Percentiles rank a stretch among this genome's conserved stretches.
Conservation (phyloP, 345 rosid species). For the Rhizophora mangle region DNA sequence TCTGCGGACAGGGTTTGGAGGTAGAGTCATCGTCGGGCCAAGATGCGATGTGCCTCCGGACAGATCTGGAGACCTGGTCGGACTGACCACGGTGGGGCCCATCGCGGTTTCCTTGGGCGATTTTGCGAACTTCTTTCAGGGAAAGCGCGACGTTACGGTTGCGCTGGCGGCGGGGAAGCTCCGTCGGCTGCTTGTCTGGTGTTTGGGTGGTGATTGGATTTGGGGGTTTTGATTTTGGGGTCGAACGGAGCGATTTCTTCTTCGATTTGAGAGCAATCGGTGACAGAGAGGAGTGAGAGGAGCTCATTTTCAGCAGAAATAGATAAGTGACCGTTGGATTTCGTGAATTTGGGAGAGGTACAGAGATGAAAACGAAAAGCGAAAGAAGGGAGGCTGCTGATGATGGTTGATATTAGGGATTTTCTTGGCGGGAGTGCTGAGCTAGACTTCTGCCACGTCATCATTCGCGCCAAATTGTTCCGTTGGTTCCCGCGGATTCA, state of each 20-base stretch:
- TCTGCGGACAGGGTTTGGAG: background rate
- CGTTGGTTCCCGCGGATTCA: slow-evolving; percentile 58
- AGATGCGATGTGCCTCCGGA: slow-evolving; percentile 23
- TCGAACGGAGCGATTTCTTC: slow-evolving; percentile 6
- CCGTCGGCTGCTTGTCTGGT: slow-evolving; percentile 17
- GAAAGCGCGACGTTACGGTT: slow-evolving; percentile 26
- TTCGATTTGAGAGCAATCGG: slow-evolving; percentile 12
- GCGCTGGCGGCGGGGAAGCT: slow-evolving; percentile 18
- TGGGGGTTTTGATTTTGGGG: slow-evolving; percentile 15
- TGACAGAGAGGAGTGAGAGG: background rate
- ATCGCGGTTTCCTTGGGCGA: slow-evolving; percentile 13
- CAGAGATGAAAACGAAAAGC: background rate
- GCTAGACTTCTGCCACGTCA: slow-evolving; percentile 42
- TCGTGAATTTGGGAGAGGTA: background rate
- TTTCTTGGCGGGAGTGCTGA: slow-evolving; percentile 40
- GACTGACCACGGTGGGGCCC: background rate
- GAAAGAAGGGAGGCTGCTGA: background rate
- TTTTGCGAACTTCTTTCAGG: slow-evolving; percentile 15
- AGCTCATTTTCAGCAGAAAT: background rate
- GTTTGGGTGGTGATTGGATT: slow-evolving; percentile 15
- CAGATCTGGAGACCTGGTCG: slow-evolving; percentile 28
- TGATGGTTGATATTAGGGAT: background rate
- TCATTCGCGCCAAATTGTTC: slow-evolving; percentile 35
- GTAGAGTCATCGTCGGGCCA: slow-evolving; percentile 11
- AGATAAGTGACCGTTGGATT: background rate